phyloP scores from a whole-genome alignment of 768 basidiomycete species.

The Pisolithus marmoratus region DNA sequence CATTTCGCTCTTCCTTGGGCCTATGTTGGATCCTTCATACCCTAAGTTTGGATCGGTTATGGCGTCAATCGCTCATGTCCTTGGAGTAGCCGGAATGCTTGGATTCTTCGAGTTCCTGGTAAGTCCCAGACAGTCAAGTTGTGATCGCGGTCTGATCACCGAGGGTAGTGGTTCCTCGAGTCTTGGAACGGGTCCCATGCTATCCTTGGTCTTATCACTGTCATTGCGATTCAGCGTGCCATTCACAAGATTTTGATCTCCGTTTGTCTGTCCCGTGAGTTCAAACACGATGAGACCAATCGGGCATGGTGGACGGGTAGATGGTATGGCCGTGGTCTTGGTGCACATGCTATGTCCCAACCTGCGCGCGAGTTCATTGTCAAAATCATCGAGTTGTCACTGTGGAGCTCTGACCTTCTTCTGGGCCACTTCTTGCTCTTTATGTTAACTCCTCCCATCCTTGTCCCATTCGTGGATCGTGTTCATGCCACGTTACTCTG shows the following conservation, averaged over 20 bases:
- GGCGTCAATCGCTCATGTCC: constrained; percentile 81
- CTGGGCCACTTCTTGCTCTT: constrained; percentile 84
- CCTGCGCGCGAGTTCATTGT: constrained; percentile 96
- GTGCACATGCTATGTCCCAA: constrained; percentile 90
- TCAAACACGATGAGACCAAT: constrained; percentile 99
- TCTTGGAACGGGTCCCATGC: constrained; percentile 89
- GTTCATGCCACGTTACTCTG: constrained; percentile 88
- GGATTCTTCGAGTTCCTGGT: constrained; percentile 97
- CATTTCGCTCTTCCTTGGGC: constrained; percentile 87
- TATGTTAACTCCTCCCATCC: constrained; percentile 81
- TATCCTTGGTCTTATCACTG: constrained; percentile 86
- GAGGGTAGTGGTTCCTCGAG: constrained; percentile 84
- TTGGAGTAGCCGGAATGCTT: constrained; percentile 81
- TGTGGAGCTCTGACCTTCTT: constrained; percentile 94
- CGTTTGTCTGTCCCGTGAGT: constrained; percentile 92
- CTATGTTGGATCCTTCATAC: constrained; percentile 78
- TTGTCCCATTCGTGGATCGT: constrained; percentile 89
- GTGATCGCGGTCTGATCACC: constrained; percentile 4
- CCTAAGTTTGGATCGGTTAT: constrained; percentile 90
- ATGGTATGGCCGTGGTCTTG: constrained; percentile 95
- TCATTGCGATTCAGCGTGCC: constrained; percentile 87
- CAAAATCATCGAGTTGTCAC: constrained; percentile 93
- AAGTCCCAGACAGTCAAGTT: constrained; percentile 24
- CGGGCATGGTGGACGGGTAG: constrained; percentile 98
- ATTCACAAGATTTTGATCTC: constrained; percentile 92